Percentiles rank a stretch among this genome's conserved stretches.
phyloP scores from a whole-genome alignment of 208 protist genomes.

The Lotmaria passim region DNA sequence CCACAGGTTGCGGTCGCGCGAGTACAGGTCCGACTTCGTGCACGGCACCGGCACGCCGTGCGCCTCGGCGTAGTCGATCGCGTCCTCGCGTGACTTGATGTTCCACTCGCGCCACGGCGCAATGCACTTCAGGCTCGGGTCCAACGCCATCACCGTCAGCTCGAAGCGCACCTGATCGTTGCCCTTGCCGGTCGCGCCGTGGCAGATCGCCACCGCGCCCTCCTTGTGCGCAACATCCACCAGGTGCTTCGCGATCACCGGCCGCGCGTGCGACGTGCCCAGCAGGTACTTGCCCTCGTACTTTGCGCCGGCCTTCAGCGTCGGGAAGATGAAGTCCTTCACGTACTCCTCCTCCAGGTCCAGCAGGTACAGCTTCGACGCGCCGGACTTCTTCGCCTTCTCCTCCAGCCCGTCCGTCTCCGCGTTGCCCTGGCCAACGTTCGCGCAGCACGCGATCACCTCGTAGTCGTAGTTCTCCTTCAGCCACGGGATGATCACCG shows the following conservation, averaged over 20 bases:
- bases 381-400: conserved; percentile 39
- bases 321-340: conserved; percentile 36
- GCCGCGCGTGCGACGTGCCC: conserved; percentile 37
- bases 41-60: conserved; percentile 38
- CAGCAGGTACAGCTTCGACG: conserved; percentile 39
- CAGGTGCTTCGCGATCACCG: conserved; percentile 38
- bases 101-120: conserved; percentile 41
- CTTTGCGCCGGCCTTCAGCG: conserved; percentile 36
- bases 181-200: conserved; percentile 37
- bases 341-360: conserved; percentile 39
- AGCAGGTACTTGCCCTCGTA: conserved; percentile 47
- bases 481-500: conserved; percentile 38
- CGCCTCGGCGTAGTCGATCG: conserved; percentile 42
- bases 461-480: conserved; percentile 44
- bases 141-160: conserved; percentile 40
- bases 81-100: conserved; percentile 43
- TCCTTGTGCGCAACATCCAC: conserved; percentile 45
- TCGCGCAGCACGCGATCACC: conserved; percentile 38
- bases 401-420: conserved; percentile 35
- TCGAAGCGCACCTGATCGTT: conserved; percentile 39
- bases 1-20: conserved; percentile 36
- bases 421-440: conserved; percentile 33
- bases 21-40: conserved; percentile 40
- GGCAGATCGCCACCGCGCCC: conserved; percentile 38
- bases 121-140: conserved; percentile 35